Conservation (phyloP, 139 green algal species). For the Tetraselmis chui region DNA sequence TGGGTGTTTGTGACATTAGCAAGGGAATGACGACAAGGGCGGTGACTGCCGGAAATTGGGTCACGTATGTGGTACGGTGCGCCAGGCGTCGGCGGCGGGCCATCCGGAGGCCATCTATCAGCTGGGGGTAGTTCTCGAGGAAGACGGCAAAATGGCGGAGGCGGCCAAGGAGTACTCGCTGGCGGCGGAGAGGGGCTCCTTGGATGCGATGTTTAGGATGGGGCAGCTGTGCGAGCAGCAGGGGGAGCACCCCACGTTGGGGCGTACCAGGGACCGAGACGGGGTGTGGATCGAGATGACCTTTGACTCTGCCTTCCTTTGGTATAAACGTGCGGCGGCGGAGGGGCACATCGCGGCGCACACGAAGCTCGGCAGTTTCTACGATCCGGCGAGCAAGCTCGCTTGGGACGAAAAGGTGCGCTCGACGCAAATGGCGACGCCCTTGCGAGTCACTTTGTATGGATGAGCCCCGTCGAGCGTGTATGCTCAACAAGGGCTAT, state of each 20-base stretch:
- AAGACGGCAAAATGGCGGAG: background rate
- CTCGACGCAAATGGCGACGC: too few relatives aligned
- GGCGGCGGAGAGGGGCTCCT: background rate
- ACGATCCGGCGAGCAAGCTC: background rate
- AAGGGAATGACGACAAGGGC: too few relatives aligned
- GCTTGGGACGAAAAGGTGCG: background rate
- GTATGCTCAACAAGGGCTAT: too few relatives aligned
- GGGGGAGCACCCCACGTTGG: background rate
- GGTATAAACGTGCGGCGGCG: background rate
- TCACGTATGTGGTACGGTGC: background rate
- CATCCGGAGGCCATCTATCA: background rate
- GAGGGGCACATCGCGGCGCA: background rate
- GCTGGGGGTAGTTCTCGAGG: background rate
- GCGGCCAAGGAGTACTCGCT: background rate
- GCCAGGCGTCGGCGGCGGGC: background rate
- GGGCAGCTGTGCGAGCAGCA: background rate
- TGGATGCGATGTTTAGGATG: background rate
- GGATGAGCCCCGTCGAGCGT: too few relatives aligned
- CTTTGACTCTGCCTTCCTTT: background rate
- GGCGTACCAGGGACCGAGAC: background rate
- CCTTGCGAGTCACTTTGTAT: too few relatives aligned
- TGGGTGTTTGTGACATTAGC: too few relatives aligned
- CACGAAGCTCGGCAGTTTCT: background rate
- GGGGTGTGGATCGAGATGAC: background rate
- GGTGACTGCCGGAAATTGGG: background rate